Percentiles rank a stretch among this genome's conserved stretches.
Conservation (phyloP, 2,329 filamentous ascomycete genomes). For the Bipolaris sorokiniana region DNA sequence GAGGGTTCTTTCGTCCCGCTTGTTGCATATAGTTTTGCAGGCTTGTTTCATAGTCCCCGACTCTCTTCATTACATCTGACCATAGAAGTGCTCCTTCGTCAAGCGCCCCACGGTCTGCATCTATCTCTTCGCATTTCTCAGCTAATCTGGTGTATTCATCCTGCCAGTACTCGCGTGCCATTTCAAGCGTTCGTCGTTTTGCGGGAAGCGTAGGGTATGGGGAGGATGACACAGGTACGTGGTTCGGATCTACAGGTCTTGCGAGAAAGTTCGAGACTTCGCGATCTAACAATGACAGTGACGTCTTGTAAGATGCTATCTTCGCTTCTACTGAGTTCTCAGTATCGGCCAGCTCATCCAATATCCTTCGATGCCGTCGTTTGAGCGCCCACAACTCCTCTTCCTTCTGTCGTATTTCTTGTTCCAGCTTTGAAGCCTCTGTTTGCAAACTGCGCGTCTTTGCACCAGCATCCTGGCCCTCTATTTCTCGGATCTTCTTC, state of each 20-base stretch:
- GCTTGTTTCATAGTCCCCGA: constrained; percentile 70
- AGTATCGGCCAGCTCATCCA: constrained; percentile 66
- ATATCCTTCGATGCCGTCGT: constrained; percentile 64
- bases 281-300: constrained; percentile 68
- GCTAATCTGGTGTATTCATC: constrained; percentile 65
- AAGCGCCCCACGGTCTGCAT: constrained; percentile 68
- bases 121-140: constrained; percentile 61
- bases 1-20: constrained; percentile 20
- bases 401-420: constrained; percentile 70
- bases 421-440: constrained; percentile 61
- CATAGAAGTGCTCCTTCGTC: constrained; percentile 71
- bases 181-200: constrained; percentile 69
- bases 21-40: constrained; percentile 62
- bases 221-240: constrained; percentile 36
- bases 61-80: constrained; percentile 65
- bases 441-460: constrained; percentile 58
- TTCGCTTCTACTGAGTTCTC: constrained; percentile 71
- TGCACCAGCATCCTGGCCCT: constrained; percentile 63
- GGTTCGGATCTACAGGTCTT: constrained; percentile 57
- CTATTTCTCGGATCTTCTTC: constrained; percentile 62
- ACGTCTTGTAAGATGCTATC: constrained; percentile 73
- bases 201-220: constrained; percentile 67
- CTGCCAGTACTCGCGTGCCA: constrained; percentile 75
- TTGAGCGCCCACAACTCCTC: constrained; percentile 67
- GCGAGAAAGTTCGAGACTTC: constrained; percentile 66